Conservation (phyloP, 2,329 filamentous ascomycete species). For the Clarireedia monteithiana region DNA sequence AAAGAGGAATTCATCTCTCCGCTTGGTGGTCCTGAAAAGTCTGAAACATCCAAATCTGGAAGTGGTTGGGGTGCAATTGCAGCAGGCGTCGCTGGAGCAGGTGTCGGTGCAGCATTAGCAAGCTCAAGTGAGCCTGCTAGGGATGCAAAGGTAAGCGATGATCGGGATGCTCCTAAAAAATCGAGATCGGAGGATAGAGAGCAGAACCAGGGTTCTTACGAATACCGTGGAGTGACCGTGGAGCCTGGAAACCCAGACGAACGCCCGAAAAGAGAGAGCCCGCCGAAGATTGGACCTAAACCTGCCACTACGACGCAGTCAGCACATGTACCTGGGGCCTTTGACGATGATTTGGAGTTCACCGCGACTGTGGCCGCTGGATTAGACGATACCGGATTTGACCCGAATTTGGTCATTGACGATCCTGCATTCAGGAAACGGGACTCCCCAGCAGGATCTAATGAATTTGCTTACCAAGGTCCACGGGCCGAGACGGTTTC, state of each 20-base stretch:
- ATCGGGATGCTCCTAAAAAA: not conserved
- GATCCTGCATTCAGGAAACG: conserved; percentile 56
- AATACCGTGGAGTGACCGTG: conserved; percentile 24
- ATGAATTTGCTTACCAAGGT: conserved; percentile 38
- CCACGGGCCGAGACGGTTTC: conserved; percentile 43
- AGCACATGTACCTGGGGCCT: conserved; percentile 55
- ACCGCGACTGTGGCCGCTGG: conserved; percentile 62
- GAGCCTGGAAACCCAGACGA: conserved; percentile 16
- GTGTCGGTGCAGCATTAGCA: conserved; percentile 25
- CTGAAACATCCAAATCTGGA: conserved; percentile 26
- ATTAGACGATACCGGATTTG: conserved; percentile 60
- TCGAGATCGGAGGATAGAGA: conserved; percentile 9
- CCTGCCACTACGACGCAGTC: conserved; percentile 31
- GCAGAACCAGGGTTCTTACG: conserved; percentile 15
- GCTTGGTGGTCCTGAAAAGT: conserved; percentile 31
- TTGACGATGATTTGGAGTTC: conserved; percentile 61
- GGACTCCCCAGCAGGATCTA: conserved; percentile 54
- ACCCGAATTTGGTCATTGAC: conserved; percentile 62
- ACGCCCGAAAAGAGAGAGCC: conserved; percentile 24
- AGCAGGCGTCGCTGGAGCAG: conserved; percentile 40
- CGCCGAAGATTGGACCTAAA: conserved; percentile 51
- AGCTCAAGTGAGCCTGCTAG: conserved; percentile 20
- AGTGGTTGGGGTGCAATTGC: conserved; percentile 45
- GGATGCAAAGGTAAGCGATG: not conserved
- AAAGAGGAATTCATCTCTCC: conserved; percentile 24